Evolutionary conservation across 2,329 filamentous ascomycete species (phyloP).

Genomic region (Ustulina deusta): DNA sequence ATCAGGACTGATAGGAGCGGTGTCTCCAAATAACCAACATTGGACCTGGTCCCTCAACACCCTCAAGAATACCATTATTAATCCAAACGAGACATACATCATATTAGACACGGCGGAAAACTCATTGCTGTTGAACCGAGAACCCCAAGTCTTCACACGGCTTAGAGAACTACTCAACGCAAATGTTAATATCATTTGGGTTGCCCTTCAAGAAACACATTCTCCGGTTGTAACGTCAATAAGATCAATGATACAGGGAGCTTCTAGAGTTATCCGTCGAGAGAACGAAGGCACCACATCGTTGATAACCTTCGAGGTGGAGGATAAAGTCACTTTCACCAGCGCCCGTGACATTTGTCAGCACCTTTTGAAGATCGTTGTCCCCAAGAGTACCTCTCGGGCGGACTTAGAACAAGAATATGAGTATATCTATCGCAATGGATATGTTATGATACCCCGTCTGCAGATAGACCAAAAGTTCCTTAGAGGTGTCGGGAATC

Average conservation of each 20-base stretch:
- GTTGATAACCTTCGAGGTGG: slow-evolving; percentile 20
- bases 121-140: slow-evolving; percentile 18
- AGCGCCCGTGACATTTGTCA: slow-evolving; percentile 25
- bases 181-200: slow-evolving; percentile 25
- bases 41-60: slow-evolving; percentile 4
- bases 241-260: slow-evolving; percentile 29
- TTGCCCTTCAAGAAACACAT: slow-evolving; percentile 25
- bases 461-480: slow-evolving; percentile 24
- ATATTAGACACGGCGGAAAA: slow-evolving; percentile 24
- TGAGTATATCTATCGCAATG: slow-evolving; percentile 26
- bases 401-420: slow-evolving; percentile 3
- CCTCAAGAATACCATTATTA: slow-evolving; percentile 7
- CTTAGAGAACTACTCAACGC: slow-evolving; percentile 23
- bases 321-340: slow-evolving; percentile 13
- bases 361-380: slow-evolving; percentile 13
- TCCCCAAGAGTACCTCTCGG: not conserved
- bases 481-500: slow-evolving; percentile 18
- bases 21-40: not conserved
- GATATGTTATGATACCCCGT: slow-evolving; percentile 24
- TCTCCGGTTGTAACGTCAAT: slow-evolving; percentile 17
- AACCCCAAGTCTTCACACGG: slow-evolving; percentile 1
- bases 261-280: slow-evolving; percentile 27
- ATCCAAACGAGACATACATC: slow-evolving; percentile 23
- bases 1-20: slow-evolving; percentile 7
- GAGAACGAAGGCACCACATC: slow-evolving; percentile 29